These are phyloP conservation scores for Fusarium hainanense DNA, from an alignment of 2,329 filamentous ascomycete genomes.

Conservation along the genomic window DNA sequence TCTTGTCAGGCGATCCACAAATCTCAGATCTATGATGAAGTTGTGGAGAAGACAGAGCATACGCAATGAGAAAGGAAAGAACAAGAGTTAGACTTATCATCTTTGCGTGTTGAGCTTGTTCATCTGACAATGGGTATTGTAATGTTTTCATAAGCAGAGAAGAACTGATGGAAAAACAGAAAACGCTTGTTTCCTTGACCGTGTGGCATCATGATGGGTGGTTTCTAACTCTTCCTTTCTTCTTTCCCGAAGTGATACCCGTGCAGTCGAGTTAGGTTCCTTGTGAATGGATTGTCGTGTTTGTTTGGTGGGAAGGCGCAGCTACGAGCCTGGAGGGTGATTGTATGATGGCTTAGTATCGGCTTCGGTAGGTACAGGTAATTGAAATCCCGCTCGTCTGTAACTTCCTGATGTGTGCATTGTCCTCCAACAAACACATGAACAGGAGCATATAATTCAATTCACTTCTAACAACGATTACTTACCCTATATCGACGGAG, in stretches of 20 bases:
- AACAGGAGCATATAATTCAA: background rate
- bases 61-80: background rate
- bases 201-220: too few species aligned
- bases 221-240: background rate
- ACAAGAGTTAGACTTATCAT: background rate
- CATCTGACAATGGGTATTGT: background rate
- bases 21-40: too few species aligned
- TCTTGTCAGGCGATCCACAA: conserved; percentile 11
- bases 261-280: too few species aligned
- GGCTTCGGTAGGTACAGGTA: background rate
- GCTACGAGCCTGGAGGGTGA: background rate
- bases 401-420: background rate
- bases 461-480: background rate
- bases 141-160: background rate
- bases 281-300: too few species aligned
- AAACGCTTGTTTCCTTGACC: background rate
- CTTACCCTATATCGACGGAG: background rate
- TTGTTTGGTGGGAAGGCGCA: background rate
- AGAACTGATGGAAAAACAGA: background rate
- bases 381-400: conserved; percentile 4
- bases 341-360: background rate
- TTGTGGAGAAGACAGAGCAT: background rate
- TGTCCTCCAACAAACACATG: background rate
- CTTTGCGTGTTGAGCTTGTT: background rate
- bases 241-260: background rate